Percentiles rank a stretch among this genome's conserved stretches.
Evolutionary conservation across 1,284 basidiomycete genomes (phyloP).

Genomic region (Irpex sp.): DNA sequence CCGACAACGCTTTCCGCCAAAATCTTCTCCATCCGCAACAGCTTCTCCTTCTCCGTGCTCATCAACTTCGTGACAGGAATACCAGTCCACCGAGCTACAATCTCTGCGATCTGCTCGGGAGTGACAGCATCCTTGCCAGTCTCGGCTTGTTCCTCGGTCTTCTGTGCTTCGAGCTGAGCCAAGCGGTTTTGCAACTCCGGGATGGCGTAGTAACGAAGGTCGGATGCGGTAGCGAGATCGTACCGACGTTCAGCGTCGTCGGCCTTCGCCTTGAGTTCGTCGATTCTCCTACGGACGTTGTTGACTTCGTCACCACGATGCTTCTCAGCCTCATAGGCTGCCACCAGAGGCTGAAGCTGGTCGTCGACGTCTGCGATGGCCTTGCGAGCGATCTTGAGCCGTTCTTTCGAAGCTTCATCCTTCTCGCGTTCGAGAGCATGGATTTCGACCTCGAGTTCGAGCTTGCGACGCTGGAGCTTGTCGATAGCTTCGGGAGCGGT

Average conservation of each 20-base stretch:
- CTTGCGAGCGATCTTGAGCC: constrained; percentile 76
- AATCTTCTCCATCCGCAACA: constrained; percentile 76
- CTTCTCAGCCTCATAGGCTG: constrained; percentile 90
- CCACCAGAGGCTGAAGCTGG: constrained; percentile 83
- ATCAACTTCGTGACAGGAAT: constrained; percentile 89
- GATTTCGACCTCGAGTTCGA: constrained; percentile 94
- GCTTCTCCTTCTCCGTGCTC: constrained; percentile 89
- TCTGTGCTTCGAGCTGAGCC: constrained; percentile 67
- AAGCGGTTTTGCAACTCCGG: constrained; percentile 87
- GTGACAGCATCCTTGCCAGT: constrained; percentile 76
- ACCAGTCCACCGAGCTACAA: constrained; percentile 86
- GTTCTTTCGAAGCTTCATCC: constrained; percentile 87
- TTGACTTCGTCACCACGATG: constrained; percentile 84
- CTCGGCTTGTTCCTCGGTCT: constrained; percentile 65
- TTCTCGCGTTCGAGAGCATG: constrained; percentile 95
- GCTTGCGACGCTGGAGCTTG: constrained; percentile 87
- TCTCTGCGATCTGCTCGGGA: constrained; percentile 88
- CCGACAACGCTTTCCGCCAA: constrained; percentile 75
- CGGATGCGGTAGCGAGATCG: constrained; percentile 85
- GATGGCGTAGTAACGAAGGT: constrained; percentile 90
- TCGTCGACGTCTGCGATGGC: constrained; percentile 88
- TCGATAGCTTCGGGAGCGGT: constrained; percentile 95
- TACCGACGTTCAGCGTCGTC: constrained; percentile 91
- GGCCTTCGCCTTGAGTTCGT: constrained; percentile 89
- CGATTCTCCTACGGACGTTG: constrained; percentile 78